phyloP scores from a whole-genome alignment of 2,329 filamentous ascomycete species.

The Ophiostoma piceae region DNA sequence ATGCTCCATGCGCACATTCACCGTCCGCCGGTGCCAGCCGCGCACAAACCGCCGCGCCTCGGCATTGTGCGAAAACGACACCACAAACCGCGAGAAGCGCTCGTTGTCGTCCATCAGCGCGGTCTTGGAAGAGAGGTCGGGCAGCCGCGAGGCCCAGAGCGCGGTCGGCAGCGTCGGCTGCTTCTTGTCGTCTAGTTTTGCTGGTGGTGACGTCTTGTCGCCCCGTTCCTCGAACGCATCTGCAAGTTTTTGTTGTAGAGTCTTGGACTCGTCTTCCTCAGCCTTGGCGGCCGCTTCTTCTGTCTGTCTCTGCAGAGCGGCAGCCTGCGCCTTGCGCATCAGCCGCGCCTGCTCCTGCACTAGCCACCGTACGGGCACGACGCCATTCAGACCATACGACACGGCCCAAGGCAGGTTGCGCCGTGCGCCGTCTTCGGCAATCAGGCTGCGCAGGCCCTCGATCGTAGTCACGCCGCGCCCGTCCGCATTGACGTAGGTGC shows the following conservation, averaged over 20 bases:
- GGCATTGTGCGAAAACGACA: slow-evolving; percentile 50
- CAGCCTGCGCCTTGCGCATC: slow-evolving; percentile 12
- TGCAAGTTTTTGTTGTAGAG: background rate
- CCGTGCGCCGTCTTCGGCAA: slow-evolving; percentile 40
- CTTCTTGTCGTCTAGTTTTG: background rate
- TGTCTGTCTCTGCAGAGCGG: background rate
- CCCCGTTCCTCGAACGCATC: background rate
- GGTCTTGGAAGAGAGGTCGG: slow-evolving; percentile 24
- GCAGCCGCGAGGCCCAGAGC: slow-evolving; percentile 21
- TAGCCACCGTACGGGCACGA: slow-evolving; percentile 29
- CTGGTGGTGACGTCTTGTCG: background rate
- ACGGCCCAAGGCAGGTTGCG: slow-evolving; percentile 40
- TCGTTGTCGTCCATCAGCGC: slow-evolving; percentile 32
- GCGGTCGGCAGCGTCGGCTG: slow-evolving; percentile 1
- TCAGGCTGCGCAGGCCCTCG: slow-evolving; percentile 35
- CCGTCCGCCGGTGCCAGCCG: slow-evolving; percentile 39
- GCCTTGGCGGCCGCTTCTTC: background rate
- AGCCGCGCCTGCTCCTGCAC: slow-evolving; percentile 24
- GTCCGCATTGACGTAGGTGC: slow-evolving; percentile 21
- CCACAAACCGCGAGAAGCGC: slow-evolving; percentile 45
- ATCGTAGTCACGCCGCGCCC: slow-evolving; percentile 31
- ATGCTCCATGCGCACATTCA: slow-evolving; percentile 29
- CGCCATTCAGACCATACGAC: slow-evolving; percentile 25
- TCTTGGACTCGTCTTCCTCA: background rate
- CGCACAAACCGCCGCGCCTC: slow-evolving; percentile 50